A percentile compares a stretch with the other conserved stretches of the same genome.
Evolutionary conservation across 352 stramenopile species (phyloP).

Genomic region (Thalassiosira livingstoniorum): DNA sequence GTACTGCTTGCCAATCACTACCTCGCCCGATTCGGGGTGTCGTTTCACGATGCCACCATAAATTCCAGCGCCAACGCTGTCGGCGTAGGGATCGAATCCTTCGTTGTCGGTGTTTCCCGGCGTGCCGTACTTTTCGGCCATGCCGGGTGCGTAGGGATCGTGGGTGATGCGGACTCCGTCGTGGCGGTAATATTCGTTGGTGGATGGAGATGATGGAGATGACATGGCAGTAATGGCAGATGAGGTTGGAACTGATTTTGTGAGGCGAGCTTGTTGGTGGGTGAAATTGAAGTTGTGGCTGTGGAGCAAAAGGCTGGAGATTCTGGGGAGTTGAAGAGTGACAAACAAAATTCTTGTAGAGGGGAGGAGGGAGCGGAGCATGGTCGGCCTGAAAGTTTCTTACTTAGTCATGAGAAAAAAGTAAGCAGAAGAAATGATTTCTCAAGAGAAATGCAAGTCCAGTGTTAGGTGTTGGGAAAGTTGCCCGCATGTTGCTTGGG

Average conservation of each 20-base stretch:
- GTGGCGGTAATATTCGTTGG: slow-evolving; percentile 64
- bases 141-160: slow-evolving; percentile 76
- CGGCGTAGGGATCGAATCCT: slow-evolving; percentile 83
- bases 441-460: too few species aligned
- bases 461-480: too few species aligned
- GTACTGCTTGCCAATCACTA: slow-evolving; percentile 80
- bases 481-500: too few species aligned
- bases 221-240: not conserved
- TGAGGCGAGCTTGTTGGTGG: not conserved
- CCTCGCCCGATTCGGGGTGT: slow-evolving; percentile 49
- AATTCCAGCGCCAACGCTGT: slow-evolving; percentile 83
- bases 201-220: not conserved
- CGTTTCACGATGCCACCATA: slow-evolving; percentile 81
- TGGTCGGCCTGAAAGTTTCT: too few species aligned
- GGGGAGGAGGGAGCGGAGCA: too few species aligned
- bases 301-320: not conserved
- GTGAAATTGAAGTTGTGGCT: not conserved
- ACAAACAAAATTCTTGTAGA: too few species aligned
- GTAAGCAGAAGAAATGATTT: too few species aligned
- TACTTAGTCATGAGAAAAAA: too few species aligned
- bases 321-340: not conserved
- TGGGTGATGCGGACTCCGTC: slow-evolving; percentile 79
- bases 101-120: slow-evolving; percentile 75
- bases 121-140: slow-evolving; percentile 81
- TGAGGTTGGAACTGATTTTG: not conserved